These are phyloP conservation scores for Colletotrichum tropicale DNA, from an alignment of 2,329 filamentous ascomycete species.

Conservation along the genomic window DNA sequence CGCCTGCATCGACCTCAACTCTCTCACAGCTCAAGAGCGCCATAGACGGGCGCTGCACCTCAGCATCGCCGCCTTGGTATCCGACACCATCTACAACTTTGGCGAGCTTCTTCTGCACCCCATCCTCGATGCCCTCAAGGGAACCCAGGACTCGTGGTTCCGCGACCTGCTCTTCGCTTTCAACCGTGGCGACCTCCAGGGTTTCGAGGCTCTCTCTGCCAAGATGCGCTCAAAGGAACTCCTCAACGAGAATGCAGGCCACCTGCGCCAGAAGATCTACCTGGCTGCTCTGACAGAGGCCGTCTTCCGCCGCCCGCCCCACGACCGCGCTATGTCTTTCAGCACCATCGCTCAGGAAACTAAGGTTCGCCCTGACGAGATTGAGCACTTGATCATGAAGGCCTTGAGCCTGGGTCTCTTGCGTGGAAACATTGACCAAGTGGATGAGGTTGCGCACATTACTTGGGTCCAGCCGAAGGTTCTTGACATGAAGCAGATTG, in stretches of 20 bases:
- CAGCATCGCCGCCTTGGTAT: slow-evolving; percentile 89
- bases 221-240: slow-evolving; percentile 83
- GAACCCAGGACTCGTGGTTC: slow-evolving; percentile 82
- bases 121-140: slow-evolving; percentile 82
- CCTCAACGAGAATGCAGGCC: slow-evolving; percentile 78
- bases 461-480: slow-evolving; percentile 99
- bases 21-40: slow-evolving; percentile 76
- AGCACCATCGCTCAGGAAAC: slow-evolving; percentile 87
- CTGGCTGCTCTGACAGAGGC: slow-evolving; percentile 95
- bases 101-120: slow-evolving; percentile 98
- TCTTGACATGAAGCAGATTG: slow-evolving; percentile 92
- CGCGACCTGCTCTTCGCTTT: slow-evolving; percentile 96
- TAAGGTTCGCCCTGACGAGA: slow-evolving; percentile 88
- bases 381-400: slow-evolving; percentile 99
- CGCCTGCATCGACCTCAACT: slow-evolving; percentile 86
- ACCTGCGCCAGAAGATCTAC: slow-evolving; percentile 97
- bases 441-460: slow-evolving; percentile 91
- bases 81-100: slow-evolving; percentile 98
- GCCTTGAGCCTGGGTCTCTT: slow-evolving; percentile 92
- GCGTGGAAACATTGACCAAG: slow-evolving; percentile 93
- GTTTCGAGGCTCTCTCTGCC: slow-evolving; percentile 82
- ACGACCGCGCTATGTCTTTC: slow-evolving; percentile 95
- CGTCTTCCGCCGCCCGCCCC: slow-evolving; percentile 93
- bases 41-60: slow-evolving; percentile 89
- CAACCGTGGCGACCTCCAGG: slow-evolving; percentile 90